Percentiles rank a stretch among this genome's conserved stretches.
These are phyloP conservation scores for Colletotrichum chrysophilum DNA, from an alignment of 2,329 filamentous ascomycete species.

Conservation along the genomic window DNA sequence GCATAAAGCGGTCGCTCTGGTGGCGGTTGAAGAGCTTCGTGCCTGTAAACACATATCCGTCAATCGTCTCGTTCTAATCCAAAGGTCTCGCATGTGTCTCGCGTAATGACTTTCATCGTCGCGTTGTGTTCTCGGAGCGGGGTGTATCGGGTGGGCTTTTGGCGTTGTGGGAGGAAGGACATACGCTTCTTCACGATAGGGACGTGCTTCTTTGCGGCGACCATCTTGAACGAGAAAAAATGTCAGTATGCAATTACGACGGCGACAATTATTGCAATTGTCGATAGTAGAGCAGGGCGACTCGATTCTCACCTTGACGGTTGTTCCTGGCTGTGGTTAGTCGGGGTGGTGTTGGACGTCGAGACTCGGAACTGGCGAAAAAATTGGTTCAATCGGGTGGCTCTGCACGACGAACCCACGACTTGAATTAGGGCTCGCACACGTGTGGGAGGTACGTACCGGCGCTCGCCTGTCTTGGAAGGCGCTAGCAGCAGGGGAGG, in stretches of 20 bases:
- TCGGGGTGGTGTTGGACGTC: neutral
- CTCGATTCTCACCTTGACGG: slow-evolving; percentile 43
- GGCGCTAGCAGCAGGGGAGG: too few species aligned
- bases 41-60: slow-evolving; percentile 61
- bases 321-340: slow-evolving; percentile 41
- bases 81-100: slow-evolving; percentile 9
- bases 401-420: too few species aligned
- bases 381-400: too few species aligned
- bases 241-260: slow-evolving; percentile 30
- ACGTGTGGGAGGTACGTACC: too few species aligned
- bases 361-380: too few species aligned
- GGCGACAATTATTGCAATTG: neutral
- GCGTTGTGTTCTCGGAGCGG: neutral
- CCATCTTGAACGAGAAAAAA: slow-evolving; percentile 70
- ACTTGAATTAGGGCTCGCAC: too few species aligned
- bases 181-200: slow-evolving; percentile 99
- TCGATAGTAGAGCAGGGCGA: slow-evolving; percentile 6
- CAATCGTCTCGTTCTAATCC: slow-evolving; percentile 32
- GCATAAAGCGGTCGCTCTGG: slow-evolving; percentile 96
- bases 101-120: neutral
- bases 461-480: too few species aligned
- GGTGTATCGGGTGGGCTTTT: slow-evolving; percentile 8
- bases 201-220: slow-evolving; percentile 98
- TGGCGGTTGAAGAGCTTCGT: slow-evolving; percentile 96
- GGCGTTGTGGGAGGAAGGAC: slow-evolving; percentile 46